Conservation (phyloP, 345 rosid species). For the Salix dunnii region DNA sequence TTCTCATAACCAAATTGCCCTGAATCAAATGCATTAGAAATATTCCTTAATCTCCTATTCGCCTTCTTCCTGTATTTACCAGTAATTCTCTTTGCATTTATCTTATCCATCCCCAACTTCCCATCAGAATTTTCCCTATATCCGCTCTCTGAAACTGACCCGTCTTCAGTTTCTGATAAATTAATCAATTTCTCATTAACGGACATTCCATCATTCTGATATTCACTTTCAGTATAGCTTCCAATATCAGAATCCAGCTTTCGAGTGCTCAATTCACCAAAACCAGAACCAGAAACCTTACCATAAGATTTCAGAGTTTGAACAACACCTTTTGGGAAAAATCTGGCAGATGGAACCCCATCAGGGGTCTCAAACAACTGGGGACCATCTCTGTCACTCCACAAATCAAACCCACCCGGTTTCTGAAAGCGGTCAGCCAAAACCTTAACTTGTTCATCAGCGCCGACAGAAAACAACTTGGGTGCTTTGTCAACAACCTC, state of each 20-base stretch:
- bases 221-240: background rate
- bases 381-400: slow-evolving; percentile 73
- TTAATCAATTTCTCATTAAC: slow-evolving; percentile 1
- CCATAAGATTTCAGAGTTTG: slow-evolving; percentile 68
- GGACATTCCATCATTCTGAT: background rate
- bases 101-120: background rate
- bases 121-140: background rate
- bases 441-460: slow-evolving; percentile 82
- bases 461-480: slow-evolving; percentile 61
- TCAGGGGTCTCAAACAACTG: slow-evolving; percentile 52
- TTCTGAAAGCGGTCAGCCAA: slow-evolving; percentile 88
- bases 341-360: slow-evolving; percentile 75
- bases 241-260: background rate
- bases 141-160: background rate
- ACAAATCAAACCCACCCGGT: slow-evolving; percentile 83
- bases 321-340: slow-evolving; percentile 84
- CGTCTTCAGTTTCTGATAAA: background rate
- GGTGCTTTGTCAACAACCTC: slow-evolving; percentile 68
- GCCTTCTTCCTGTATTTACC: slow-evolving; percentile 8
- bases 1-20: slow-evolving; percentile 7
- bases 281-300: slow-evolving; percentile 10
- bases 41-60: background rate
- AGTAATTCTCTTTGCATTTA: background rate
- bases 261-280: slow-evolving; percentile 10
- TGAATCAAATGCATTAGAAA: background rate